Evolutionary conservation across 805 yeast genomes (phyloP).

Genomic region (Pichia eremophila): DNA sequence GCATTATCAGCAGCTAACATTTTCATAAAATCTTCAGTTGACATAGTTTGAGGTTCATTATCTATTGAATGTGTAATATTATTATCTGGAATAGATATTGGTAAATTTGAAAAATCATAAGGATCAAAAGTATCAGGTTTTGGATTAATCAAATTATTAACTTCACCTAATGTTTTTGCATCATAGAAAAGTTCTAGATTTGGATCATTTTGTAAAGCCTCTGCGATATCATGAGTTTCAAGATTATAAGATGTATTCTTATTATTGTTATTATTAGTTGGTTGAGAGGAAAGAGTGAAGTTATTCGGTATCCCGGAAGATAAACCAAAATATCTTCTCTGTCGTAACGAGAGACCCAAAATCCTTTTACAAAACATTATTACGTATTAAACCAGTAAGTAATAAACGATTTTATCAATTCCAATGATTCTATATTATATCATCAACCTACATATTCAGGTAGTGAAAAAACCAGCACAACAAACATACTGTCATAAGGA

Average conservation of each 20-base stretch:
- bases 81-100: neutral
- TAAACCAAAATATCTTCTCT: neutral
- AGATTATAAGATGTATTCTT: neutral
- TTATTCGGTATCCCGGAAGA: neutral
- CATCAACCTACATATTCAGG: too few relatives aligned
- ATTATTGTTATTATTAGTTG: neutral
- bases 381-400: too few relatives aligned
- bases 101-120: constrained; percentile 14
- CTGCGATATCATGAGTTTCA: constrained; percentile 7
- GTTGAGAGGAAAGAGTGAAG: neutral
- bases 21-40: constrained; percentile 14
- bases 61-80: neutral
- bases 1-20: constrained; percentile 7
- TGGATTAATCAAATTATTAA: neutral
- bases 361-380: too few relatives aligned
- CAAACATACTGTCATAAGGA: too few relatives aligned
- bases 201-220: constrained; percentile 22
- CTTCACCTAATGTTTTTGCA: neutral
- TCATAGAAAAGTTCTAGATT: constrained; percentile 22
- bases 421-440: too few relatives aligned
- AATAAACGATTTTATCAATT: too few relatives aligned
- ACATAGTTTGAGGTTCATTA: constrained; percentile 16
- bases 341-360: neutral
- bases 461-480: too few relatives aligned
- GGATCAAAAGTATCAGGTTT: constrained; percentile 9